Conservation (phyloP, 2,329 filamentous ascomycete genomes). For the Calcarisporium arbuscula region DNA sequence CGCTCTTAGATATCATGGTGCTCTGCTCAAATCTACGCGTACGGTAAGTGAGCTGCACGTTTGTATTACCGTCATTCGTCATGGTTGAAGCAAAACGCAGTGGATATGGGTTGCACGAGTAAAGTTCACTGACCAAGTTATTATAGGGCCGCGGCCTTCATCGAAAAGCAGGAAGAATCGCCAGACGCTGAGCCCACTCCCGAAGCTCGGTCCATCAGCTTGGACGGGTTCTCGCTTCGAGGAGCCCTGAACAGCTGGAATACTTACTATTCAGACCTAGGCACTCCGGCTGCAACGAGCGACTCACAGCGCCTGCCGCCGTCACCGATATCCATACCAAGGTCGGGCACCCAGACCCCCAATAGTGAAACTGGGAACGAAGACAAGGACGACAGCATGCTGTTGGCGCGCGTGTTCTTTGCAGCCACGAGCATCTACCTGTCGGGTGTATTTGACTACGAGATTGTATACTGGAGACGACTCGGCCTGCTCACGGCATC, state of each 20-base stretch:
- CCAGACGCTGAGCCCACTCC: not conserved
- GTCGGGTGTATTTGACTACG: constrained; percentile 30
- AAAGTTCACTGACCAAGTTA: not conserved
- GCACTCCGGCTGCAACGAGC: not conserved
- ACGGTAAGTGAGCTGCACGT: constrained; percentile 17
- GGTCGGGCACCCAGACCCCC: not conserved
- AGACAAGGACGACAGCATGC: constrained; percentile 9
- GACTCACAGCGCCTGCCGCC: no score
- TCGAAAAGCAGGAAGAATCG: constrained; percentile 1
- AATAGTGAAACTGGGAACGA: not conserved
- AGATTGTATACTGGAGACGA: constrained; percentile 21
- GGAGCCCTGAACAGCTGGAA: constrained; percentile 12
- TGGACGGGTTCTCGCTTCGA: constrained; percentile 2
- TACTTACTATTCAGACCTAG: constrained; percentile 5
- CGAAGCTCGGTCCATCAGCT: constrained; percentile 2
- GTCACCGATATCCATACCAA: not conserved
- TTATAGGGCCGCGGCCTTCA: not conserved
- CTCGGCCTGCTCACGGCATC: constrained; percentile 16
- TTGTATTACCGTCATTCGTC: no score
- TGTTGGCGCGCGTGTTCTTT: constrained; percentile 18
- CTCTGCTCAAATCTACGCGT: constrained; percentile 23
- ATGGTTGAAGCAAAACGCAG: no score
- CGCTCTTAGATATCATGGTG: constrained; percentile 23
- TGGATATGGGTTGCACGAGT: no score
- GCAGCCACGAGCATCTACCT: constrained; percentile 29